phyloP scores from a whole-genome alignment of 768 basidiomycete species.

The Exsudoporus frostii region DNA sequence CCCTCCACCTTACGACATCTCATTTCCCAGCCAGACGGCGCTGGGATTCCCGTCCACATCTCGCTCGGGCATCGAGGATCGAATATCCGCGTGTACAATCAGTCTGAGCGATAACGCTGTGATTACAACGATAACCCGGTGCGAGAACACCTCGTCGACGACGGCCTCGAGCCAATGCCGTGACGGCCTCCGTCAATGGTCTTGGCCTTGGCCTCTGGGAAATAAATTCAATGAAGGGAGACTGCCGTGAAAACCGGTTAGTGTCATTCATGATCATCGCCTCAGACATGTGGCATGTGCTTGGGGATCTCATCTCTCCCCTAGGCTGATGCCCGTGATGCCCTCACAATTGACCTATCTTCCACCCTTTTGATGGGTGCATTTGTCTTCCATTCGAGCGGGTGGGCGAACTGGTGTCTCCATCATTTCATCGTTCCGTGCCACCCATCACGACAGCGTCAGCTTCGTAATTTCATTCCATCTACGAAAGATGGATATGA shows the following conservation, averaged over 20 bases:
- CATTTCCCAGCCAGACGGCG: constrained; percentile 8
- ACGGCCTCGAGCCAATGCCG: too few relatives aligned
- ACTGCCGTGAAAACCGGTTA: neutral
- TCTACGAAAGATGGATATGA: neutral
- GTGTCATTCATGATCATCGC: constrained; percentile 27
- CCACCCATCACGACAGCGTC: constrained; percentile 8
- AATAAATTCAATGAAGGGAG: neutral
- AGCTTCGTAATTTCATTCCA: constrained; percentile 16
- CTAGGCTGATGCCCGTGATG: constrained; percentile 9
- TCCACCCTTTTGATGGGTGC: neutral
- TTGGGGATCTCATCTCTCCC: constrained; percentile 11
- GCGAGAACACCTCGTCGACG: too few relatives aligned
- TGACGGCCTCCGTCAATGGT: too few relatives aligned
- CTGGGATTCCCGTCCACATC: neutral
- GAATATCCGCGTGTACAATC: constrained; percentile 1
- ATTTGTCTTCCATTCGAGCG: constrained; percentile 4
- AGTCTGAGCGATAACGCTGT: neutral
- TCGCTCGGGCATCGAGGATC: neutral
- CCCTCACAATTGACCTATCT: neutral
- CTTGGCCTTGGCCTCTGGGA: too few relatives aligned
- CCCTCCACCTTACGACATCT: constrained; percentile 9
- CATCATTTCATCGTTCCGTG: constrained; percentile 8
- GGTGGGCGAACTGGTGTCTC: constrained; percentile 11
- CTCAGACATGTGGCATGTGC: neutral
- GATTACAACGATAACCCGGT: neutral